Percentiles rank a stretch among this genome's conserved stretches.
Evolutionary conservation across 2,329 filamentous ascomycete genomes (phyloP).

Genomic region (Pseudocercospora macadamiae): DNA sequence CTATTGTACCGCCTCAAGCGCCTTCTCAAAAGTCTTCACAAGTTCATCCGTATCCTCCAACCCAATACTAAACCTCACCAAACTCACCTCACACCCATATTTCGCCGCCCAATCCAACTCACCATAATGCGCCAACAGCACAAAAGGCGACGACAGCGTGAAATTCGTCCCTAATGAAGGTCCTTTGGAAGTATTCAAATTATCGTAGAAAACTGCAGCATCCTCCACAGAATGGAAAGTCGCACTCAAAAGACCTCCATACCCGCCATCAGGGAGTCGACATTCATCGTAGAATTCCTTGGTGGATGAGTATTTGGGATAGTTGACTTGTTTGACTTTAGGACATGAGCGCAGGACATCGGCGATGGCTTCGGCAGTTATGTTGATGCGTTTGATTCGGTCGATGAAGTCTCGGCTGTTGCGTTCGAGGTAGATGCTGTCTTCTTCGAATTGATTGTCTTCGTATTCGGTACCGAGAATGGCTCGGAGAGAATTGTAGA

Average conservation of each 20-base stretch:
- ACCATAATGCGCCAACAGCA: slow-evolving; percentile 84
- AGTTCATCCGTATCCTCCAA: slow-evolving; percentile 76
- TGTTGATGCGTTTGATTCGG: slow-evolving; percentile 81
- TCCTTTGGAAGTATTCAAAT: slow-evolving; percentile 84
- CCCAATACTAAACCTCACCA: slow-evolving; percentile 87
- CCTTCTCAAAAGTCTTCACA: slow-evolving; percentile 57
- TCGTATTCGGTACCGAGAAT: slow-evolving; percentile 71
- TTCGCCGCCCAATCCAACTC: slow-evolving; percentile 89
- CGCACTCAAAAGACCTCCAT: slow-evolving; percentile 85
- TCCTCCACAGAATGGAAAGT: slow-evolving; percentile 72
- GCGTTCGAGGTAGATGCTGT: slow-evolving; percentile 90
- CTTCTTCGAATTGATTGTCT: slow-evolving; percentile 92
- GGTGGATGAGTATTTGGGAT: slow-evolving; percentile 78
- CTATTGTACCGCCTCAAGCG: not conserved
- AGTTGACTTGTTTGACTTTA: slow-evolving; percentile 77
- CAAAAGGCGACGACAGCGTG: slow-evolving; percentile 86
- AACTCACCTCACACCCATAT: slow-evolving; percentile 77
- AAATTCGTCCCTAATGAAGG: slow-evolving; percentile 97
- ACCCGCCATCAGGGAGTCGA: slow-evolving; percentile 68
- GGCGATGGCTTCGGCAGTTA: slow-evolving; percentile 81
- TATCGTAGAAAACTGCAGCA: slow-evolving; percentile 82
- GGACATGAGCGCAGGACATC: slow-evolving; percentile 66
- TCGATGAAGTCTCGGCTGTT: slow-evolving; percentile 91
- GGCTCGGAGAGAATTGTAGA: slow-evolving; percentile 70
- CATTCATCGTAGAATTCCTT: slow-evolving; percentile 76